Conservation (phyloP, 352 stramenopile species). For the Globisporangium paddicum region DNA sequence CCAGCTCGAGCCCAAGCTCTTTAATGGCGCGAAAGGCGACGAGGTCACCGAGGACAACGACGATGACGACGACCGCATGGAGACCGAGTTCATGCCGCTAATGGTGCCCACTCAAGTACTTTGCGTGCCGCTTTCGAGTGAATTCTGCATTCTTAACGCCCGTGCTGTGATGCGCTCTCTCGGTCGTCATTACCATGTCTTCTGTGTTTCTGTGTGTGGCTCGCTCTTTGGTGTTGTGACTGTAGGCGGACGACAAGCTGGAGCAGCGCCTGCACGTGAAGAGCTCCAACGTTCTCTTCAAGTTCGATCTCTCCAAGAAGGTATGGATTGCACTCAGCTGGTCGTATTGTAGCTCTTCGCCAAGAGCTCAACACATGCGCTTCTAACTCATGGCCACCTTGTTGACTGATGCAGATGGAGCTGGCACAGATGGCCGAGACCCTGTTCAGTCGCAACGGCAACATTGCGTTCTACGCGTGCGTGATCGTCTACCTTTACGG, state of each 20-base stretch:
- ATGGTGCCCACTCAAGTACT: constrained; percentile 73
- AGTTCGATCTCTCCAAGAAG: constrained; percentile 80
- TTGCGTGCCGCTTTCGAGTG: constrained; percentile 4
- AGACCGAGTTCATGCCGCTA: constrained; percentile 71
- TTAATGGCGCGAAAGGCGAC: constrained; percentile 1
- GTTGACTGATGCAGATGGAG: constrained; percentile 54
- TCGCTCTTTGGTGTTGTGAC: neutral
- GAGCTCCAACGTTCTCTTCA: constrained; percentile 25
- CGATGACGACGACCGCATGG: constrained; percentile 27
- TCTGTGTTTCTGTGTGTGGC: constrained; percentile 6
- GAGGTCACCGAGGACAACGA: constrained; percentile 29
- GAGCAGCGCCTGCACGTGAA: constrained; percentile 42
- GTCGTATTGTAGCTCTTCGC: neutral
- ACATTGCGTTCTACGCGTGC: constrained; percentile 76
- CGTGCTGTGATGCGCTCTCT: neutral
- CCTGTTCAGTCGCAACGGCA: constrained; percentile 60
- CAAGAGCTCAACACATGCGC: neutral
- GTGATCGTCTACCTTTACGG: constrained; percentile 83
- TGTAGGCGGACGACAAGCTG: constrained; percentile 50
- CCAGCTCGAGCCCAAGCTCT: constrained; percentile 21
- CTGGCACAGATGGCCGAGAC: constrained; percentile 78
- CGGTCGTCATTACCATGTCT: constrained; percentile 1
- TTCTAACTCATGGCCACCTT: neutral
- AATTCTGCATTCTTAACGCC: constrained; percentile 1
- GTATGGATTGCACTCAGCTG: constrained; percentile 15